These are phyloP conservation scores for Phyllosticta ampelicida DNA, from an alignment of 2,329 filamentous ascomycete genomes.

Conservation along the genomic window DNA sequence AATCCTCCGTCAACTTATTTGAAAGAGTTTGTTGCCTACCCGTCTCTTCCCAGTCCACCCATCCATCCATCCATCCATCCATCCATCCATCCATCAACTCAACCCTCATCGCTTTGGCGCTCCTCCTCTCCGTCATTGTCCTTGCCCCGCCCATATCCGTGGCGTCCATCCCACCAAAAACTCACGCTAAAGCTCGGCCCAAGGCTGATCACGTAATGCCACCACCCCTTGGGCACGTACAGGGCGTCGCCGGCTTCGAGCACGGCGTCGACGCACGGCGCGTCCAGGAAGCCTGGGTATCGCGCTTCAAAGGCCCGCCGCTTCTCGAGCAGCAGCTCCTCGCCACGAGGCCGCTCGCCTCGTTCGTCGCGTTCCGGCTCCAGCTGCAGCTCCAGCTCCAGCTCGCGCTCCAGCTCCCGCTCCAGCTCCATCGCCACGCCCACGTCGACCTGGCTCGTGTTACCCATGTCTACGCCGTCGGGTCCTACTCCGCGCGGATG, in stretches of 20 bases:
- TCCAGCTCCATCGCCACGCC: slow-evolving; percentile 52
- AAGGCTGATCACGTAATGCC: slow-evolving; percentile 88
- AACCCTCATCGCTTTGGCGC: no score
- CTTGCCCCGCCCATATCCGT: no score
- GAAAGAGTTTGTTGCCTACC: no score
- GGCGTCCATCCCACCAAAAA: slow-evolving; percentile 95
- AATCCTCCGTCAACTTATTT: no score
- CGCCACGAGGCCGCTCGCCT: no score
- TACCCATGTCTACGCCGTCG: slow-evolving; percentile 75
- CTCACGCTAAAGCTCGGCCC: slow-evolving; percentile 87
- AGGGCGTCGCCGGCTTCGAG: slow-evolving; percentile 72
- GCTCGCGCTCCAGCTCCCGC: no score
- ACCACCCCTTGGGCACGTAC: slow-evolving; percentile 91
- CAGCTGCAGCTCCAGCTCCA: no score
- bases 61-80: no score
- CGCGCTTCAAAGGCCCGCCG: slow-evolving; percentile 19
- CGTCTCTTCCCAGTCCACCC: no score
- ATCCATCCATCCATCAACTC: no score
- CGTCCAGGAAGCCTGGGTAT: slow-evolving; percentile 46
- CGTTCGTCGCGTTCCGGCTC: no score
- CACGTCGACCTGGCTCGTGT: slow-evolving; percentile 74
- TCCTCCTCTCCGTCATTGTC: no score
- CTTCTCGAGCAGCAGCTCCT: slow-evolving; percentile 29
- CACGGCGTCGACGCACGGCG: slow-evolving; percentile 65
- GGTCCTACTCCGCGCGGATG: slow-evolving; percentile 52